phyloP scores from a whole-genome alignment of 176 grass and related monocot genomes.

The Saccharum spontaneum region DNA sequence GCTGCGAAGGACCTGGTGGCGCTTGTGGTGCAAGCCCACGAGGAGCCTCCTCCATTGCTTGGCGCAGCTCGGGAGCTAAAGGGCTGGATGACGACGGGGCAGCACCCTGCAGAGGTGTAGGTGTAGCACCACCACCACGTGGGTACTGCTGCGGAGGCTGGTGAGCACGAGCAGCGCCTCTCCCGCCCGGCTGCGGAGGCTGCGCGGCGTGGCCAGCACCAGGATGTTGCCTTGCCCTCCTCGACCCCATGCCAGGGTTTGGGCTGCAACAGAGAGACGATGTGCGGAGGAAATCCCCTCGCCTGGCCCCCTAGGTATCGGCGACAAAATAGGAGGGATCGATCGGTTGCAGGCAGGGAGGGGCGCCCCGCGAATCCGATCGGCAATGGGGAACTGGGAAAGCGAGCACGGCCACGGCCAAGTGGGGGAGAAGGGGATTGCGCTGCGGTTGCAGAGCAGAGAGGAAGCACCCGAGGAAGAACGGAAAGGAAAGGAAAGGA shows the following conservation, averaged over 20 bases:
- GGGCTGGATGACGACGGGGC: not conserved
- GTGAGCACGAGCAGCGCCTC: no score
- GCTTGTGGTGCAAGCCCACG: constrained; percentile 31
- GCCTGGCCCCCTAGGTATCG: not conserved
- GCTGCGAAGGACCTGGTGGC: constrained; percentile 38
- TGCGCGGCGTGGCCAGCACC: not conserved
- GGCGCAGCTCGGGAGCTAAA: constrained; percentile 89
- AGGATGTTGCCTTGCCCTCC: constrained; percentile 35
- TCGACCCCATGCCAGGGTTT: constrained; percentile 46
- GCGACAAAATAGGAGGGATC: not conserved
- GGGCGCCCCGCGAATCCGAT: constrained; percentile 10
- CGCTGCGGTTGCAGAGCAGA: not conserved
- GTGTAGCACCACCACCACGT: not conserved
- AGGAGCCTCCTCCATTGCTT: constrained; percentile 67
- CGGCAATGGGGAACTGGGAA: not conserved
- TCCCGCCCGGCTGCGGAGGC: no score
- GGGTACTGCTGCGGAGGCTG: constrained; percentile 28
- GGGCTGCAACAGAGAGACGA: constrained; percentile 13
- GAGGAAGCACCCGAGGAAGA: not conserved
- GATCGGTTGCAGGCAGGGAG: not conserved
- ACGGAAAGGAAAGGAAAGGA: not conserved
- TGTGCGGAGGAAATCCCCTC: not conserved
- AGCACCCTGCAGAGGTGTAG: not conserved
- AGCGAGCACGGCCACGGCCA: not conserved
- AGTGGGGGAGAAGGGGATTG: not conserved